Evolutionary conservation across 805 yeast species (phyloP), one percentile per base, ranked within the genome.

Genomic region (Nakazawaea populi): DNA sequence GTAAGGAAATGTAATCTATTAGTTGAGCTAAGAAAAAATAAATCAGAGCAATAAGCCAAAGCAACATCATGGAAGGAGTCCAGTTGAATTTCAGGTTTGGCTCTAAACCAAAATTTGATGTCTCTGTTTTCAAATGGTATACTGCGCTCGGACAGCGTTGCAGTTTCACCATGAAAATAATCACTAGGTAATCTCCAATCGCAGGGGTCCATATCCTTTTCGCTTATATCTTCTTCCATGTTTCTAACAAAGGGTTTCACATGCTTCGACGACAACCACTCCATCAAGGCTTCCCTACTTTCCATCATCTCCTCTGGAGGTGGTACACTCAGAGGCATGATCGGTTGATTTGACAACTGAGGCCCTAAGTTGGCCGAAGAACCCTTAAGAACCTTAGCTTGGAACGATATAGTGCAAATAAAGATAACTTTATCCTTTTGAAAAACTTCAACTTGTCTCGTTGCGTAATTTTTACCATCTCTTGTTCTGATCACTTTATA

Each of bases 31-130:
- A 84, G 62, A 51, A 79, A 74, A 51, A 77, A 73, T 11, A 82
- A 73, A 59, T 85, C 89, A 0, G 86, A 75, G 9, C 82, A 64
- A 52, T 79, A 79, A 2, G 84, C 83, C 44, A 83, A 60, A 0
- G 84, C 84, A 7, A 76, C 81, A 63, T 77, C 82, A 53, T 78
- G 64, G 60, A 71, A 77, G 27, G 73, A 58, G 1, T 58, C 55
- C 30, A 60, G 60, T 44, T n/a, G 53, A 29, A 47, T 47, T 10
- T 31, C 12, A 8, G 46, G 42, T 24, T 41, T 47, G 35, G 50
- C 45, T 35, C 38, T 44, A 35, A 49, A 49, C 52, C 52, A 49
- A 12, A 35, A 37, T 11, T 24, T 18, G 37, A 44, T 32, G 6
- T n/a, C 30, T 40, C 48, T 38, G 5, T 49, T 11, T 14, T 31